A percentile compares a stretch with the other conserved stretches of the same genome.
Conservation (phyloP, 2,329 filamentous ascomycete species). For the Penicillium palitans region DNA sequence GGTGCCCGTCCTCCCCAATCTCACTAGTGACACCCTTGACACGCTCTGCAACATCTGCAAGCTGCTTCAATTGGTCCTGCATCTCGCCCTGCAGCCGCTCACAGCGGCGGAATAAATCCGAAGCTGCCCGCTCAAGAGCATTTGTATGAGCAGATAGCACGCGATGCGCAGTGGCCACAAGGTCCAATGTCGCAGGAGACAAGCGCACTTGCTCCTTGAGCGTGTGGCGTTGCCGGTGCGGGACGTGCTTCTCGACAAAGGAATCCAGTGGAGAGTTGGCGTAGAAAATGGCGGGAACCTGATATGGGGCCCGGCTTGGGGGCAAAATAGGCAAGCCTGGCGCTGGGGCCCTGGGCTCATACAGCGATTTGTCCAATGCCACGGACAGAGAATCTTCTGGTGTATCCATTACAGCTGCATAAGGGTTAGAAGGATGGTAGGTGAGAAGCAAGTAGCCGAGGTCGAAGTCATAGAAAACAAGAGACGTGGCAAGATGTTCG, state of each 20-base stretch:
- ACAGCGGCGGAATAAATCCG: conserved; percentile 55
- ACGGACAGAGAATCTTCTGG: conserved; percentile 39
- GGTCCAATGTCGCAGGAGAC: conserved; percentile 50
- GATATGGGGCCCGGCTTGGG: conserved; percentile 45
- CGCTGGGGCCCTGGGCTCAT: conserved; percentile 26
- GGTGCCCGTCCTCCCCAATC: conserved; percentile 38
- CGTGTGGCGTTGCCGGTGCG: conserved; percentile 44
- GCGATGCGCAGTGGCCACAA: conserved; percentile 50
- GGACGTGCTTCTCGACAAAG: conserved; percentile 46
- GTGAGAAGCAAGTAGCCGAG: conserved; percentile 60
- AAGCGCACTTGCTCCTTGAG: conserved; percentile 50
- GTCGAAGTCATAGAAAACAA: conserved; percentile 58
- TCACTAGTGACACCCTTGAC: conserved; percentile 46
- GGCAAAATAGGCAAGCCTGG: conserved; percentile 29
- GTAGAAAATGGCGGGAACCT: conserved; percentile 45
- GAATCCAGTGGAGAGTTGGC: conserved; percentile 39
- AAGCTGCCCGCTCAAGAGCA: conserved; percentile 48
- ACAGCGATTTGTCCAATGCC: conserved; percentile 27
- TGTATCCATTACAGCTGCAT: conserved; percentile 54
- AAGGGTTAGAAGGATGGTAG: conserved; percentile 48
- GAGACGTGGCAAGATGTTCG: conserved; percentile 47
- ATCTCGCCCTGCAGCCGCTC: conserved; percentile 51
- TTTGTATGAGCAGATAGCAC: conserved; percentile 49
- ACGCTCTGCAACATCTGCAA: conserved; percentile 48
- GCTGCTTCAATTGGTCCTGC: conserved; percentile 48